Conservation (phyloP, 371 early-diverging fungal genomes). For the Ordospora colligata region DNA sequence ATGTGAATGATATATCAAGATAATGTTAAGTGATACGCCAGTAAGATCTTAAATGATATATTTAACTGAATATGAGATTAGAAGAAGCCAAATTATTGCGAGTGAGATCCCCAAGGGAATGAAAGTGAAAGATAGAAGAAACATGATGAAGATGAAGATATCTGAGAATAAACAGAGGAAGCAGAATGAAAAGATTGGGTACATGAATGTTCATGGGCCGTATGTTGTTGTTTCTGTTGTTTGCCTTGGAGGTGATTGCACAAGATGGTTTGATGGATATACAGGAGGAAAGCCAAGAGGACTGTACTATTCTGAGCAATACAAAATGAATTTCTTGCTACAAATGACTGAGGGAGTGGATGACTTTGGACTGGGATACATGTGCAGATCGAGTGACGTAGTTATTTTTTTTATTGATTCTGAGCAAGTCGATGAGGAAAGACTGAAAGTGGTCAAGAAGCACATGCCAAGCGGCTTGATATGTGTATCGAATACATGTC, state of each 20-base stretch:
- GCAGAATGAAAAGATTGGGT: background rate
- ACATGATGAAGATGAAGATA: slow-evolving; percentile 14
- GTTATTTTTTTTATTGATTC: slow-evolving; percentile 42
- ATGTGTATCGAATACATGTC: slow-evolving; percentile 4
- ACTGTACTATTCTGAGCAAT: background rate
- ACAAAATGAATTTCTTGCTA: slow-evolving; percentile 7
- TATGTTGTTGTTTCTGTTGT: slow-evolving; percentile 18
- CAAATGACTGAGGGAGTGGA: background rate
- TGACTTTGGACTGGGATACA: slow-evolving; percentile 7
- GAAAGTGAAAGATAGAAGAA: slow-evolving; percentile 28
- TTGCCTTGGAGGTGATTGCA: slow-evolving; percentile 8
- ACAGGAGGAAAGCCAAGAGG: background rate
- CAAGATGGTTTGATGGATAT: background rate
- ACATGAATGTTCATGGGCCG: slow-evolving; percentile 7
- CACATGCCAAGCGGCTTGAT: slow-evolving; percentile 42
- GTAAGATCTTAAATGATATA: background rate
- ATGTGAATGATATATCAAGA: background rate
- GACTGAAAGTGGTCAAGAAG: slow-evolving; percentile 19
- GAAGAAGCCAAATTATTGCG: background rate
- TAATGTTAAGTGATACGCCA: background rate
- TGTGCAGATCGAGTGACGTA: slow-evolving; percentile 28
- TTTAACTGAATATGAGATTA: background rate
- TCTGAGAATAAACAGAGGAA: background rate
- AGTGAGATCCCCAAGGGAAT: background rate
- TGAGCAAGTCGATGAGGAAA: background rate